phyloP scores from a whole-genome alignment of 2,329 filamentous ascomycete species.

The Celoporthe dispersa region DNA sequence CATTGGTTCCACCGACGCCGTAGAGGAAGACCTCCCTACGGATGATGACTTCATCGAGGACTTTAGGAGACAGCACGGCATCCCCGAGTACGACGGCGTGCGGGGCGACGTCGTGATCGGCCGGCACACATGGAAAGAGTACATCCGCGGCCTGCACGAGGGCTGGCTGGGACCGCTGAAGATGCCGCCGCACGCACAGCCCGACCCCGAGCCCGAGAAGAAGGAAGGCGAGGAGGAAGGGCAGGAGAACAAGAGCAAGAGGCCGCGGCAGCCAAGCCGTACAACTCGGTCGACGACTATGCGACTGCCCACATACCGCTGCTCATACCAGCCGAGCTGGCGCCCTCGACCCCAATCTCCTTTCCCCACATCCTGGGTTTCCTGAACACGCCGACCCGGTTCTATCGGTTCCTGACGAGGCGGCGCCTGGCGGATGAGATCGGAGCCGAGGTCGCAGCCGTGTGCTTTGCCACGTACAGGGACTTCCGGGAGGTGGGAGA shows the following conservation, averaged over 20 bases:
- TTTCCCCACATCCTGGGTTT: slow-evolving; percentile 94
- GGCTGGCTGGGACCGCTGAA: slow-evolving; percentile 91
- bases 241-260: slow-evolving; percentile 57
- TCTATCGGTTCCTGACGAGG: slow-evolving; percentile 86
- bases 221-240: slow-evolving; percentile 31
- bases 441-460: slow-evolving; percentile 84
- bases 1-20: slow-evolving; percentile 40
- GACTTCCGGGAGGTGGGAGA: slow-evolving; percentile 49
- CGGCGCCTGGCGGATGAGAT: slow-evolving; percentile 85
- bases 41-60: slow-evolving; percentile 66
- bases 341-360: slow-evolving; percentile 71
- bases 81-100: slow-evolving; percentile 73
- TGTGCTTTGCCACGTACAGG: slow-evolving; percentile 68
- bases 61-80: slow-evolving; percentile 67
- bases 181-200: slow-evolving; percentile 51
- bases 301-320: slow-evolving; percentile 65
- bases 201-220: slow-evolving; percentile 34
- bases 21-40: slow-evolving; percentile 52
- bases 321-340: slow-evolving; percentile 71
- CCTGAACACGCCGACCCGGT: slow-evolving; percentile 81
- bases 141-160: slow-evolving; percentile 89
- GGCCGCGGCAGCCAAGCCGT: slow-evolving; percentile 68
- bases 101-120: slow-evolving; percentile 88
- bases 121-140: slow-evolving; percentile 96
- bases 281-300: slow-evolving; percentile 77